These are phyloP conservation scores for Nematocida sp. DNA, from an alignment of 371 early-diverging fungal species.

Conservation along the genomic window DNA sequence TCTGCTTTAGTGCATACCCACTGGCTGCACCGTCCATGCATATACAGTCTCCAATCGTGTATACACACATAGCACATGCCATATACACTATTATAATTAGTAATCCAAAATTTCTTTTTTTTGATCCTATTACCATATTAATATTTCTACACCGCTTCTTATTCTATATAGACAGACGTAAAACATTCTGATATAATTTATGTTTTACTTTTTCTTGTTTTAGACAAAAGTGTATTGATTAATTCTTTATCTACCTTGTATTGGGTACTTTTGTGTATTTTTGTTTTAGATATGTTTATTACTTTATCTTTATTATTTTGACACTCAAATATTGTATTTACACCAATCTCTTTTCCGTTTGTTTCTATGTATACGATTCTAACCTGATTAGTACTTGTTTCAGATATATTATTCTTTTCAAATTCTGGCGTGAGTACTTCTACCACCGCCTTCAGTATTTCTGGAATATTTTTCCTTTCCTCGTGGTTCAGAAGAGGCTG, in stretches of 20 bases:
- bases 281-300: constrained; percentile 8
- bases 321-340: not conserved
- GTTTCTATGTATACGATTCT: constrained; percentile 46
- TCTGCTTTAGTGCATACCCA: not conserved
- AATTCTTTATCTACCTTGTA: constrained; percentile 10
- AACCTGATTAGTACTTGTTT: not conserved
- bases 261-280: not conserved
- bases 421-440: not conserved
- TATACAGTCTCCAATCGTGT: constrained; percentile 19
- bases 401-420: not conserved
- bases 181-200: not conserved
- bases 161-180: not conserved
- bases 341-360: constrained; percentile 17
- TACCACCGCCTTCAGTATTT: constrained; percentile 30
- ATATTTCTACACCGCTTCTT: not conserved
- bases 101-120: too few relatives aligned
- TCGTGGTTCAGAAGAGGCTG: constrained; percentile 42
- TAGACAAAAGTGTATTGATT: not conserved
- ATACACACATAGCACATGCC: not conserved
- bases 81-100: too few relatives aligned
- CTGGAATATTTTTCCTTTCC: constrained; percentile 10
- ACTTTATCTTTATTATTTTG: not conserved
- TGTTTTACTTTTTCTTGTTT: constrained; percentile 9
- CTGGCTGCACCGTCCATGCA: constrained; percentile 23
- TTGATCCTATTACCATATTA: not conserved